phyloP scores from a whole-genome alignment of 495 filamentous ascomycete genomes.

The Neurospora tetraspora region DNA sequence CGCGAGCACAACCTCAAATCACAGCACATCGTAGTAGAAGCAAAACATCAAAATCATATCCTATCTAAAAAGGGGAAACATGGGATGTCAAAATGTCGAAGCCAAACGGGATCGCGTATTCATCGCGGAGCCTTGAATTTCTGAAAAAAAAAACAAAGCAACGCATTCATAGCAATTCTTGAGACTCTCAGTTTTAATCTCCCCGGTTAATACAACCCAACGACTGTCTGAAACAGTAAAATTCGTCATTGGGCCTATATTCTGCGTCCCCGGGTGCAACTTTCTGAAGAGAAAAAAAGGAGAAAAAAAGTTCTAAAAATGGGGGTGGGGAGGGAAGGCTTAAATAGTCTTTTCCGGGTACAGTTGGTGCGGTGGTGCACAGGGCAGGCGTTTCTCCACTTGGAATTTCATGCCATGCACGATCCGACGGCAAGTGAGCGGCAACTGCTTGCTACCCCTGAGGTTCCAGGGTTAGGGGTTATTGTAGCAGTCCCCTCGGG shows the following conservation, averaged over 20 bases:
- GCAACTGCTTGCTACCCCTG: neutral
- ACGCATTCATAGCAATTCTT: conserved; percentile 40
- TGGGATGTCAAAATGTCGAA: conserved; percentile 28
- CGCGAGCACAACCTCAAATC: too few species aligned
- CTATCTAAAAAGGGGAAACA: neutral
- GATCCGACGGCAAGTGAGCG: neutral
- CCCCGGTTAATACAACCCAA: conserved; percentile 41
- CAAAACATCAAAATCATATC: neutral
- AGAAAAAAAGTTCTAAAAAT: neutral
- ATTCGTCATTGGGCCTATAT: conserved; percentile 29
- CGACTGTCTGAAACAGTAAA: conserved; percentile 17
- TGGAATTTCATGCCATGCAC: neutral
- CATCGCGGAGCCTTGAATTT: conserved; percentile 14
- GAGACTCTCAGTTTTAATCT: conserved; percentile 32
- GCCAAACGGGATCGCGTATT: conserved; percentile 42
- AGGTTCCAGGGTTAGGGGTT: neutral
- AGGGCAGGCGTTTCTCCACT: neutral
- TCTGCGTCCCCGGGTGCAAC: conserved; percentile 36
- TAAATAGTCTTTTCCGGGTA: neutral
- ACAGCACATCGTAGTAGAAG: neutral
- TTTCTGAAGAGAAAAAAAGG: conserved; percentile 31
- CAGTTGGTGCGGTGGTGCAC: neutral
- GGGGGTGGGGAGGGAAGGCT: neutral
- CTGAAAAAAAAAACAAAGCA: neutral
- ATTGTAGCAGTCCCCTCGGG: neutral